These are phyloP conservation scores for Anthracocystis walkeri DNA, from an alignment of 1,284 basidiomycete genomes.

Conservation along the genomic window DNA sequence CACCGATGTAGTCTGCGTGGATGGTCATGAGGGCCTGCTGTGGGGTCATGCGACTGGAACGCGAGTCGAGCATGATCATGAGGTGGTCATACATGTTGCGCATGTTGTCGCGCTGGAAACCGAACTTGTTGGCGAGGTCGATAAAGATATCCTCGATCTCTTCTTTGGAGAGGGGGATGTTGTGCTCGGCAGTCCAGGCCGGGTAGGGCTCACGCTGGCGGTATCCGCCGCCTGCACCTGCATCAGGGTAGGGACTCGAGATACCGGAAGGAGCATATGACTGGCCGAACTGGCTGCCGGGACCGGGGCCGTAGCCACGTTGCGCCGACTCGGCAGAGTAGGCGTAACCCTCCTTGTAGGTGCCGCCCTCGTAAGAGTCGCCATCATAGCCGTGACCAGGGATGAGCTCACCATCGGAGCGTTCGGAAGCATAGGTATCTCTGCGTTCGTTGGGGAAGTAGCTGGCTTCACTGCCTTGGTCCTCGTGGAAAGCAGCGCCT, in stretches of 20 bases:
- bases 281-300: constrained; percentile 52
- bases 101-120: constrained; percentile 86
- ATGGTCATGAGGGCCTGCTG: constrained; percentile 90
- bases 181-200: constrained; percentile 89
- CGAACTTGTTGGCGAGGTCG: constrained; percentile 98
- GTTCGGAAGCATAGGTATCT: constrained; percentile 63
- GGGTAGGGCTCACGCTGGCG: constrained; percentile 80
- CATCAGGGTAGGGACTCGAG: constrained; percentile 56
- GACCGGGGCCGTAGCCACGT: constrained; percentile 52
- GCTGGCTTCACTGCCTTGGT: constrained; percentile 57
- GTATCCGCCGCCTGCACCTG: constrained; percentile 55
- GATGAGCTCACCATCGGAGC: constrained; percentile 62
- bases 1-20: constrained; percentile 98
- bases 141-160: constrained; percentile 99
- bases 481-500: constrained; percentile 58
- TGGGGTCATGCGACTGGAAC: constrained; percentile 84
- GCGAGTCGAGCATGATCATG: constrained; percentile 91
- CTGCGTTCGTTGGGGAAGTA: constrained; percentile 60
- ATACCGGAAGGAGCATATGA: constrained; percentile 63
- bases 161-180: constrained; percentile 95
- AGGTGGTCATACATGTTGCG: constrained; percentile 89
- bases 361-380: constrained; percentile 62
- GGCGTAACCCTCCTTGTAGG: constrained; percentile 56
- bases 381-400: constrained; percentile 61
- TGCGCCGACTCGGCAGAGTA: constrained; percentile 55